Evolutionary conservation across 805 yeast genomes (phyloP).

Genomic region (Starmera caribaea): DNA sequence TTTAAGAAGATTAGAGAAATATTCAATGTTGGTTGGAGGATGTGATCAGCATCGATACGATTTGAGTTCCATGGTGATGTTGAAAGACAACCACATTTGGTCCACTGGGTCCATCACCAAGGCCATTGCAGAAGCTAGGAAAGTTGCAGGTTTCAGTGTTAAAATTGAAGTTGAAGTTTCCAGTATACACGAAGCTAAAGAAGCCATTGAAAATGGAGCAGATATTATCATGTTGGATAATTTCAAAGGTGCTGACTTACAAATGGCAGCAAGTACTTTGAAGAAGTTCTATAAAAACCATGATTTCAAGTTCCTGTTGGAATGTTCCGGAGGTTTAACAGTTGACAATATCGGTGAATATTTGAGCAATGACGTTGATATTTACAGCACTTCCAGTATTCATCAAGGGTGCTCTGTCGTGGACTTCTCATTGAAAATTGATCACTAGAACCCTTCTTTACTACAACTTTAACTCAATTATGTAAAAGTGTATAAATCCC

Average conservation of each 20-base stretch:
- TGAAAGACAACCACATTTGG: constrained; percentile 90
- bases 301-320: constrained; percentile 51
- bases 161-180: constrained; percentile 93
- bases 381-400: constrained; percentile 82
- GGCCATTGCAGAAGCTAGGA: constrained; percentile 70
- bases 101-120: constrained; percentile 85
- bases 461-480: too few relatives aligned
- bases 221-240: constrained; percentile 94
- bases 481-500: too few relatives aligned
- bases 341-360: constrained; percentile 53
- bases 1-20: constrained; percentile 76
- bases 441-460: constrained; percentile 14
- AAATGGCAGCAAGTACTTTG: constrained; percentile 51
- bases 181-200: constrained; percentile 74
- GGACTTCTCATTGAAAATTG: constrained; percentile 78
- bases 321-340: constrained; percentile 88
- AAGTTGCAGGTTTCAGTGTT: constrained; percentile 78
- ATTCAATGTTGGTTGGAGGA: constrained; percentile 93
- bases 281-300: constrained; percentile 42
- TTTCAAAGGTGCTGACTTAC: constrained; percentile 58
- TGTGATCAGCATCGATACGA: constrained; percentile 90
- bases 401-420: constrained; percentile 85
- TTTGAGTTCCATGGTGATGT: constrained; percentile 89
- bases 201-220: constrained; percentile 92
- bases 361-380: constrained; percentile 72